Evolutionary conservation across 148 eudicot genomes (phyloP), one percentile per base, ranked within the genome.

Genomic region (Rheum nobile): DNA sequence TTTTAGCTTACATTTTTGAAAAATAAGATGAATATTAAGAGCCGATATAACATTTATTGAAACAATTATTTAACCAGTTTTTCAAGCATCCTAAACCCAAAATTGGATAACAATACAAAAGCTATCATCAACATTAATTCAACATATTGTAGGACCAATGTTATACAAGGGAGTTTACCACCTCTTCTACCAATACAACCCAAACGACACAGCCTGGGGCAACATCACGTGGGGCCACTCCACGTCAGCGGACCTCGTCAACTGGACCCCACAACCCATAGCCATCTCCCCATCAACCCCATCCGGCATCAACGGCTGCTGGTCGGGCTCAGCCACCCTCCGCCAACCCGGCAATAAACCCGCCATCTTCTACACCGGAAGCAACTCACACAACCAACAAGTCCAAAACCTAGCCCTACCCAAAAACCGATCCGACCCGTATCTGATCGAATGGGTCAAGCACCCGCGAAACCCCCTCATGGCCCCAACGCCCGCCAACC

Each of bases 181-280:
- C 70, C 38, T 92, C 11, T 92, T 90, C 79, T 92, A 92, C 69
- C 96, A 92, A 65, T 90, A 86, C 85, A 88, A 90, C 67, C 93
- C 96, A 0, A 38, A 73, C 0, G 96, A 82, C 7, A 75, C 82
- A 32, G 72, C 42, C 0, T 87, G 90, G 86, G 90, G 90, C 2
- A 83, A 83, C 67, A 87, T 85, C 3, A 83, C 81, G 7, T 92
- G 98, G 96, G 98, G 82, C 8, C 96, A 92, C 72, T 86, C 97
- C 6, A 81, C 84, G 34, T 92, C 97, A 1, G 63, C n/a, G 0
- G 96, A 92, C 65, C 85, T 88, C 0, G 42, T 92, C 19, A 88
- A 92, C 75, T 92, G 97, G 97, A 72, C 68, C n/a, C 92, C 84
- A 4, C 96, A 78, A 17, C 71, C 75, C 0, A 38, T 61, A 0